A percentile compares a stretch with the other conserved stretches of the same genome.
Evolutionary conservation across 805 yeast species (phyloP).

Genomic region (Saccharomycopsis vini): DNA sequence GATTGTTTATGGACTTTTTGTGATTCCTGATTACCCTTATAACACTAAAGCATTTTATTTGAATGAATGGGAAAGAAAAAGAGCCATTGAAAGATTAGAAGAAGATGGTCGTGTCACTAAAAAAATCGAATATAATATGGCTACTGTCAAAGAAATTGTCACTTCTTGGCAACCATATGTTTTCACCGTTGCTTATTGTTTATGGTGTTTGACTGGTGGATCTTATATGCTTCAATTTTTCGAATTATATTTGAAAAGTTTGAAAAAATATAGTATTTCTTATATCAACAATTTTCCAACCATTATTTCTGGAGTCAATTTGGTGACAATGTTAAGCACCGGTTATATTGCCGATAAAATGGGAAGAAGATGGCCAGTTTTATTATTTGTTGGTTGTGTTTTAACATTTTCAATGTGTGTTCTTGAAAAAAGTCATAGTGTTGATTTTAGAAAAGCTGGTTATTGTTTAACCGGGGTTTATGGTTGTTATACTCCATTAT

Average conservation of each 20-base stretch:
- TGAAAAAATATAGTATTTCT: conserved; percentile 34
- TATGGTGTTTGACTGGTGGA: conserved; percentile 55
- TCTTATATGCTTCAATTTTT: conserved; percentile 45
- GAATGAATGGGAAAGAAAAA: neutral
- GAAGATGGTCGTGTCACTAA: neutral
- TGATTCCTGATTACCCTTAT: conserved; percentile 36
- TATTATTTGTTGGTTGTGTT: neutral
- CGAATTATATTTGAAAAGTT: conserved; percentile 52
- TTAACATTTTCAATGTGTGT: neutral
- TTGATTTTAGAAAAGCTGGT: conserved; percentile 17
- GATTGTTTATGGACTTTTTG: conserved; percentile 30
- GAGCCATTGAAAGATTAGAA: neutral
- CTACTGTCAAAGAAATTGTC: neutral
- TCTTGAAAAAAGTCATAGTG: neutral
- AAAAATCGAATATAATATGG: neutral
- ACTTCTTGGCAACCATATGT: conserved; percentile 20
- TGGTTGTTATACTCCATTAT: conserved; percentile 18
- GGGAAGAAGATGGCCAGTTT: neutral
- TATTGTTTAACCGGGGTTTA: conserved; percentile 20
- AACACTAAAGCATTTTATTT: conserved; percentile 13
- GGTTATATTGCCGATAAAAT: conserved; percentile 1
- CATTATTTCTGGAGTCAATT: neutral
- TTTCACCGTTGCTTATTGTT: conserved; percentile 51
- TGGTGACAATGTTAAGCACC: neutral
- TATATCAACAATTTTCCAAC: conserved; percentile 43